Evolutionary conservation across 2,329 filamentous ascomycete species (phyloP).

Genomic region (Knufia fluminis): DNA sequence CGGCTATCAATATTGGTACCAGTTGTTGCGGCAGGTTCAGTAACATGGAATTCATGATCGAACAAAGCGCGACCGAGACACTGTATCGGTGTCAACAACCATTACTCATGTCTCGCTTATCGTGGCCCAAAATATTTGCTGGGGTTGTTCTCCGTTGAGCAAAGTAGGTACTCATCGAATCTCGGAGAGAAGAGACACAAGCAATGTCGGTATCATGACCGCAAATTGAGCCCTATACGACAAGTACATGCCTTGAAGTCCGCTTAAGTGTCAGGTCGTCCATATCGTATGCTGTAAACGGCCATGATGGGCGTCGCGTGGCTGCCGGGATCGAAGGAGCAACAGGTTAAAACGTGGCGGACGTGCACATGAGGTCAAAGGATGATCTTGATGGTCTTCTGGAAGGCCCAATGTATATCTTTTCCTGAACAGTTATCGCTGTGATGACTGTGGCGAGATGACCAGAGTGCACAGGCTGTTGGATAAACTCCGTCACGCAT

Average conservation of each 20-base stretch:
- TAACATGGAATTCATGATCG: neutral
- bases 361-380: conserved; percentile 4
- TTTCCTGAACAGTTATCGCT: conserved; percentile 1
- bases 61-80: neutral
- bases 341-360: conserved; percentile 5
- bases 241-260: too few species aligned
- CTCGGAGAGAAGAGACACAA: too few species aligned
- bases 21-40: too few species aligned
- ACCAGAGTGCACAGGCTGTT: neutral
- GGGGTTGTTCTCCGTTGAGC: too few species aligned
- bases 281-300: neutral
- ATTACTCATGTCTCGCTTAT: neutral
- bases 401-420: neutral
- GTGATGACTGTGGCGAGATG: neutral
- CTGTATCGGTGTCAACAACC: neutral
- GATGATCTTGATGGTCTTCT: neutral
- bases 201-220: too few species aligned
- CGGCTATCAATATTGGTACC: neutral
- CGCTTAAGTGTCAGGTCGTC: too few species aligned
- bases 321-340: conserved; percentile 1
- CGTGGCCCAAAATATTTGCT: too few species aligned
- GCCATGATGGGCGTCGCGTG: conserved; percentile 1
- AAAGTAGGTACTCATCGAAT: too few species aligned
- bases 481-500: neutral
- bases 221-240: too few species aligned